Evolutionary conservation across 75 land plant genomes (phyloP), one percentile per base, ranked within the genome.

Genomic region (Chamaecyparis obtusa): DNA sequence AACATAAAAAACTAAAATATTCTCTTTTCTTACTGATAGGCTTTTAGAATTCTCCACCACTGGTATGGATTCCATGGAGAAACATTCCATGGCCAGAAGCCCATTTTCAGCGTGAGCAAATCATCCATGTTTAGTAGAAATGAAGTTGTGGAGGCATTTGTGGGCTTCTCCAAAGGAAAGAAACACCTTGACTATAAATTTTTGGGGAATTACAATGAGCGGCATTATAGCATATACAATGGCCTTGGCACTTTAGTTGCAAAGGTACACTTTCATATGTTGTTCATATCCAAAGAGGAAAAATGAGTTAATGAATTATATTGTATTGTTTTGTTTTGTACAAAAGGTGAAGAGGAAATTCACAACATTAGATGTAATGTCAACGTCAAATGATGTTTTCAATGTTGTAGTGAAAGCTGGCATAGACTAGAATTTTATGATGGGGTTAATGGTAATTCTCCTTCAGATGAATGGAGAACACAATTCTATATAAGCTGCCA

Each of bases 351-450:
- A 32, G 36, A 41, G 57, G 27, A 83, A 83, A 15, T n/a, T 3
- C 3, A 36, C 57, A 9, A 51, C 84, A 3, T 30, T 56, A 36
- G n/a, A n/a, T n/a, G n/a, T 83, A 24, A 27, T 83, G 35, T 51
- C n/a, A n/a, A n/a, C 49, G 84, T 83, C 84, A 83, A 83, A 51
- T n/a, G 57, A 83, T 49, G 84, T 83, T 13, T 83, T 39, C 36
- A 83, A 51, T 32, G 84, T 83, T 7, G 56, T 51, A 2, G 36
- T 83, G 27, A 46, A 10, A 32, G 57, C 32, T 4, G 57, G 84
- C 3, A 1, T 51, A 11, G 57, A 83, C 51, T 56, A 83, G 16
- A 36, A 36, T 48, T 83, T 83, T 51, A 83, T 83, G 19, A 83
- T 51, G 56, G 57, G n/a, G n/a, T n/a, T n/a, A n/a, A n/a, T n/a